Evolutionary conservation across 352 stramenopile species (phyloP), one percentile per base, ranked within the genome.

Genomic region (Pythium dissotocum): DNA sequence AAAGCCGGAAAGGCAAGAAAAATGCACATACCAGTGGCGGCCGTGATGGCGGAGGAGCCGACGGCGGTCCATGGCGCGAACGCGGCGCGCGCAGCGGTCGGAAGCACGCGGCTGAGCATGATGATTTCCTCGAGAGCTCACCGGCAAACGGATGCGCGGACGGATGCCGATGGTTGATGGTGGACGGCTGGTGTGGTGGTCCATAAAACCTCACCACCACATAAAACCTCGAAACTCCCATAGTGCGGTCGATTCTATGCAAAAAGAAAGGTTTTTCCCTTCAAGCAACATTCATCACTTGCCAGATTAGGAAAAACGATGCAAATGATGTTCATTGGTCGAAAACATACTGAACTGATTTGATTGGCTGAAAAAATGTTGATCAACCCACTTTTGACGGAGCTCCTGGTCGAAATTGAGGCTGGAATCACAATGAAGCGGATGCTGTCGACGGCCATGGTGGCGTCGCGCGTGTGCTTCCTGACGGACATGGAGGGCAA

Each of bases 401-500:
- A 53, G 46, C 46, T 53, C 46, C 46, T 30, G 0, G 16, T 14
- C 6, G 16, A n/a, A 51, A 51, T 51, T 26, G 13, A 3, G 44
- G 44, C 7, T 13, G 40, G 46, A 53, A 53, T 21, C 46, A 26
- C 46, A 53, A 75, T 75, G 69, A 70, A 69, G 58, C 52, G 49
- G 10, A 49, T 58, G 53, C 54, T 61, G 52, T 58, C 59, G 18
- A 24, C 44, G 21, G 58, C 58, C 8, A 44, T 51, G 51, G 42
- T 63, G 51, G 60, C 71, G 36, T 65, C 75, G 63, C 83, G 83
- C 18, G 74, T 93, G 44, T 88, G 77, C 63, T 83, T 93, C 53
- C 72, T 91, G 28, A 95, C 87, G 32, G 87, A 95, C 69, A 72
- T 91, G 1, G 84, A 95, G 65, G 85, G 88, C 38, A 95, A 93